These are phyloP conservation scores for Cryptococcus sp. DNA, from an alignment of 1,284 basidiomycete species.

Conservation along the genomic window DNA sequence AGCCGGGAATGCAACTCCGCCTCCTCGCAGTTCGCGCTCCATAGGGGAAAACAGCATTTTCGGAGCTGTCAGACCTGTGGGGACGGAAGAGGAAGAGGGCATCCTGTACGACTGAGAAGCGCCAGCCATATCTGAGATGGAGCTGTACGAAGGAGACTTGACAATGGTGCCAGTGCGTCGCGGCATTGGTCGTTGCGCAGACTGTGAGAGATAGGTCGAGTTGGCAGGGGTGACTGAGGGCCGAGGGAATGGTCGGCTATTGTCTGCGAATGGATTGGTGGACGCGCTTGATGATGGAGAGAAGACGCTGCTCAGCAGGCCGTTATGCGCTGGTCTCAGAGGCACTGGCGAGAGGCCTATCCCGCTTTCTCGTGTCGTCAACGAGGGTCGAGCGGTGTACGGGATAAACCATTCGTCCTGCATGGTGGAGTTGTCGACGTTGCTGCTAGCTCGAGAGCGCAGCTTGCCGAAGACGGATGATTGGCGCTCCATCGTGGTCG, in stretches of 20 bases:
- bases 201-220: conserved; percentile 6
- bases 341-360: conserved; percentile 15
- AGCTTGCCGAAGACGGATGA: conserved; percentile 16
- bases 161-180: conserved; percentile 1
- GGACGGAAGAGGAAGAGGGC: conserved; percentile 37
- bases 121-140: conserved; percentile 3
- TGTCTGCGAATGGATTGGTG: not conserved
- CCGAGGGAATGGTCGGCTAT: conserved; percentile 9
- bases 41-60: conserved; percentile 47
- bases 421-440: not conserved
- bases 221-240: conserved; percentile 7
- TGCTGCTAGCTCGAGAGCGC: conserved; percentile 10
- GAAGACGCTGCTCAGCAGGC: conserved; percentile 19
- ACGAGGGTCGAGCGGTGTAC: conserved; percentile 16
- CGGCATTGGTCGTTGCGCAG: conserved; percentile 6
- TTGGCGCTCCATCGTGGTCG: conserved; percentile 12
- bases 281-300: conserved; percentile 5
- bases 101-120: conserved; percentile 13
- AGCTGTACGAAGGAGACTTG: conserved; percentile 25
- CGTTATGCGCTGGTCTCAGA: conserved; percentile 10
- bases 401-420: conserved; percentile 39
- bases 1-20: not conserved
- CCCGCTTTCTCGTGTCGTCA: conserved; percentile 12
- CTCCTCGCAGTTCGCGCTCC: conserved; percentile 28
- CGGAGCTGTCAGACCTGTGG: conserved; percentile 38